Conservation (phyloP, 106 monocot genomes). For the Dendrobium officinale region DNA sequence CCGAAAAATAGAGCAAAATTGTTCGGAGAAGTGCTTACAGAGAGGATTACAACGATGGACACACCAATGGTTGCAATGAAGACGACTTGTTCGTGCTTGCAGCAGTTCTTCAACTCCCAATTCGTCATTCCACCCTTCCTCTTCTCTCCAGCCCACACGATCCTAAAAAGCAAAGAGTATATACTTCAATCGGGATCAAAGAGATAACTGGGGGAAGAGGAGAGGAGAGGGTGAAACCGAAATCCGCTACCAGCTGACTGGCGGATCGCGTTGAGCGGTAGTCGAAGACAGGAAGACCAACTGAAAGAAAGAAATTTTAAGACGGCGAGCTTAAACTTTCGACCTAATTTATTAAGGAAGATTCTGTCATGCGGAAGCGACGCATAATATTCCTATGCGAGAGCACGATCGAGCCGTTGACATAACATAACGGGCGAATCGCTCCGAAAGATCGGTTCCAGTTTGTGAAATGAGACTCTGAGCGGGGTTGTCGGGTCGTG, state of each 20-base stretch:
- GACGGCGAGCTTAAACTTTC: too few relatives aligned
- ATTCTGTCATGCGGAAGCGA: too few relatives aligned
- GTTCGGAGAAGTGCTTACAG: slow-evolving; percentile 27
- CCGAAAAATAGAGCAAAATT: neutral
- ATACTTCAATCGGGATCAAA: neutral
- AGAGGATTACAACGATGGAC: slow-evolving; percentile 79
- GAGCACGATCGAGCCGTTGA: too few relatives aligned
- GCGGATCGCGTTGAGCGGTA: neutral
- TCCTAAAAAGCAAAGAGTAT: neutral
- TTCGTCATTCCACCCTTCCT: slow-evolving; percentile 32
- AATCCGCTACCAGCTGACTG: neutral
- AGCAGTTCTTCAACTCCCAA: slow-evolving; percentile 94
- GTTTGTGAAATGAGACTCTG: too few relatives aligned
- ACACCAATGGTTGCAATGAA: slow-evolving; percentile 58
- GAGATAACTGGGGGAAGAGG: neutral
- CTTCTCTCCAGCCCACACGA: slow-evolving; percentile 1
- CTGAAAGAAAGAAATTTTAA: too few relatives aligned
- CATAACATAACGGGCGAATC: too few relatives aligned
- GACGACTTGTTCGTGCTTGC: slow-evolving; percentile 60
- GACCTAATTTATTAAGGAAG: too few relatives aligned
- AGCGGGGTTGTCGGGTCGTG: too few relatives aligned
- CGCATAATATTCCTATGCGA: too few relatives aligned
- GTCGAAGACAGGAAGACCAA: too few relatives aligned
- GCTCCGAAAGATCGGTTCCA: too few relatives aligned
- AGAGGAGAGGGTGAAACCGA: neutral